Conservation (phyloP, 768 basidiomycete genomes). For the Gymnopilus junonius region DNA sequence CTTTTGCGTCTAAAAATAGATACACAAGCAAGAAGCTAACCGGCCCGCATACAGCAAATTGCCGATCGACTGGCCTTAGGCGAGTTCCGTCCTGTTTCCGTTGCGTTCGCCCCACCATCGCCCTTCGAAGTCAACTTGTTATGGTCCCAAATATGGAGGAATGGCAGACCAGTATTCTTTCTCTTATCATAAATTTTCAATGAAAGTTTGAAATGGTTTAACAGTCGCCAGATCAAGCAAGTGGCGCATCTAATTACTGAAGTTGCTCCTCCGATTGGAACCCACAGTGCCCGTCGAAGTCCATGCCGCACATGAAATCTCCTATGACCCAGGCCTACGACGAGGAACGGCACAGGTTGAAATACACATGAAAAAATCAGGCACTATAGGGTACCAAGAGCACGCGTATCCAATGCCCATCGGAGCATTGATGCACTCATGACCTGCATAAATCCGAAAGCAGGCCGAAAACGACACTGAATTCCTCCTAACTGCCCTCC, state of each 20-base stretch:
- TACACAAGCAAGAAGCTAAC: neutral
- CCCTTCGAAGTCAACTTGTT: too few species aligned
- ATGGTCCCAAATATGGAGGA: too few species aligned
- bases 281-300: neutral
- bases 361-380: neutral
- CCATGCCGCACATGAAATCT: neutral
- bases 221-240: too few species aligned
- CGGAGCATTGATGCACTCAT: neutral
- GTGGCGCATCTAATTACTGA: too few species aligned
- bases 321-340: neutral
- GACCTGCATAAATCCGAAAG: neutral
- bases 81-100: too few species aligned
- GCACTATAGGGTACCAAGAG: neutral
- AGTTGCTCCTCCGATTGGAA: neutral
- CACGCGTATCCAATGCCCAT: neutral
- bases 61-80: neutral
- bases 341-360: neutral
- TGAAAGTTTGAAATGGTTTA: too few species aligned
- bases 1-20: neutral
- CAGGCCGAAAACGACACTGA: neutral
- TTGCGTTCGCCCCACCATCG: too few species aligned
- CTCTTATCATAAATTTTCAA: too few species aligned
- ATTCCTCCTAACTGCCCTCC: neutral
- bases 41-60: neutral
- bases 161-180: too few species aligned